Evolutionary conservation across 768 basidiomycete genomes (phyloP).

Genomic region (Guyanaporus albipodus): DNA sequence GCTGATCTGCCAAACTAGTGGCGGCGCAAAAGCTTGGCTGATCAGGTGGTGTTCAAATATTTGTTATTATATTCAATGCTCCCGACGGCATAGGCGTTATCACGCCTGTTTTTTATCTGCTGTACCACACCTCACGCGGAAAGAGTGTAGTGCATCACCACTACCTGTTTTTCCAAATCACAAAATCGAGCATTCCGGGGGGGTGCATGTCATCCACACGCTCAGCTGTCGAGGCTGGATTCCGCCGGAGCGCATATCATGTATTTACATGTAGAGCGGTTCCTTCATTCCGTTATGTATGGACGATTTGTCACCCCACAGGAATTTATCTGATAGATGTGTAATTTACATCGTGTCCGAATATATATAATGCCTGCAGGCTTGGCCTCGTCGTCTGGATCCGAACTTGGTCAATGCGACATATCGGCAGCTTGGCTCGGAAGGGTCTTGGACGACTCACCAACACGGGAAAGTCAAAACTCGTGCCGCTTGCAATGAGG

Average conservation of each 20-base stretch:
- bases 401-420: background rate
- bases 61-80: constrained; percentile 7
- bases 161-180: constrained; percentile 1
- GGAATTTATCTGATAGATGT: constrained; percentile 26
- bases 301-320: constrained; percentile 24
- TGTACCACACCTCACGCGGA: constrained; percentile 9
- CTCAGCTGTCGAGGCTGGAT: background rate
- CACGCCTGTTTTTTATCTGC: constrained; percentile 4
- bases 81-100: constrained; percentile 22
- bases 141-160: constrained; percentile 8
- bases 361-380: constrained; percentile 5
- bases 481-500: too few relatives aligned
- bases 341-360: constrained; percentile 24
- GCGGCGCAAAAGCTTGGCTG: constrained; percentile 23
- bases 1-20: constrained; percentile 24
- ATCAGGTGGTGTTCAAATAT: constrained; percentile 12
- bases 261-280: constrained; percentile 10
- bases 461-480: background rate
- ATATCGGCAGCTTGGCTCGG: constrained; percentile 1
- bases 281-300: constrained; percentile 22
- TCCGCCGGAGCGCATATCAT: constrained; percentile 6
- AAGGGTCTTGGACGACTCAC: background rate
- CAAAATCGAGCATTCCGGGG: constrained; percentile 7
- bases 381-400: too few relatives aligned
- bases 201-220: constrained; percentile 9